These are phyloP conservation scores for Ophiosphaerella narmari DNA, from an alignment of 2,329 filamentous ascomycete genomes.

Conservation along the genomic window DNA sequence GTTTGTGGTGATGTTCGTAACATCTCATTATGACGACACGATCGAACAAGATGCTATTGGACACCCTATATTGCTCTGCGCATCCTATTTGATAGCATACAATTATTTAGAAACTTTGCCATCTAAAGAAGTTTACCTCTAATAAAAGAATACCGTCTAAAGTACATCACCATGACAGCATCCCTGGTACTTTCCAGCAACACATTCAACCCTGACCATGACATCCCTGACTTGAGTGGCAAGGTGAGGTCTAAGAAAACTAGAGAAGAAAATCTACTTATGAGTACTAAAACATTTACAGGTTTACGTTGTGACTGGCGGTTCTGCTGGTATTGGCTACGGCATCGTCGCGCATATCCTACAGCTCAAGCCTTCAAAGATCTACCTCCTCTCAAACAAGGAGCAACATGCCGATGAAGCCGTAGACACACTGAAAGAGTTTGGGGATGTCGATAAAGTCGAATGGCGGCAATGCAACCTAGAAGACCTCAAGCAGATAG, in stretches of 20 bases:
- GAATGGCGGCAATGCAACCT: slow-evolving; percentile 55
- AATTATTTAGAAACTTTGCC: background rate
- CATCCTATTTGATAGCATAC: no score
- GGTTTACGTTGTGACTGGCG: slow-evolving; percentile 56
- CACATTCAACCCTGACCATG: slow-evolving; percentile 47
- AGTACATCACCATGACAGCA: slow-evolving; percentile 7
- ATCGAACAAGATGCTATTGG: slow-evolving; percentile 4
- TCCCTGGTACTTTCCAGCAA: slow-evolving; percentile 24
- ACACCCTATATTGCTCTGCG: background rate
- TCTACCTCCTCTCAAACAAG: slow-evolving; percentile 57
- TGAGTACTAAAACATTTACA: slow-evolving; percentile 9
- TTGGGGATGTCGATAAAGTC: slow-evolving; percentile 52
- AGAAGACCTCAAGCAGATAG: slow-evolving; percentile 52
- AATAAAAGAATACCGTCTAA: background rate
- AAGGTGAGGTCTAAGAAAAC: slow-evolving; percentile 28
- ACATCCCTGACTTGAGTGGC: slow-evolving; percentile 48
- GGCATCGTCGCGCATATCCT: slow-evolving; percentile 59
- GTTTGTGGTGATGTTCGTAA: background rate
- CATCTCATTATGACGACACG: slow-evolving; percentile 22
- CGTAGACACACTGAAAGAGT: slow-evolving; percentile 47
- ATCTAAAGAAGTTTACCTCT: background rate
- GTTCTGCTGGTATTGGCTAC: slow-evolving; percentile 57
- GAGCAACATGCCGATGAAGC: slow-evolving; percentile 55
- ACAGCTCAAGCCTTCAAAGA: slow-evolving; percentile 53
- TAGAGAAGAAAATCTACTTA: background rate